These are phyloP conservation scores for Globisporangium viniferum DNA, from an alignment of 352 stramenopile genomes.

Conservation along the genomic window DNA sequence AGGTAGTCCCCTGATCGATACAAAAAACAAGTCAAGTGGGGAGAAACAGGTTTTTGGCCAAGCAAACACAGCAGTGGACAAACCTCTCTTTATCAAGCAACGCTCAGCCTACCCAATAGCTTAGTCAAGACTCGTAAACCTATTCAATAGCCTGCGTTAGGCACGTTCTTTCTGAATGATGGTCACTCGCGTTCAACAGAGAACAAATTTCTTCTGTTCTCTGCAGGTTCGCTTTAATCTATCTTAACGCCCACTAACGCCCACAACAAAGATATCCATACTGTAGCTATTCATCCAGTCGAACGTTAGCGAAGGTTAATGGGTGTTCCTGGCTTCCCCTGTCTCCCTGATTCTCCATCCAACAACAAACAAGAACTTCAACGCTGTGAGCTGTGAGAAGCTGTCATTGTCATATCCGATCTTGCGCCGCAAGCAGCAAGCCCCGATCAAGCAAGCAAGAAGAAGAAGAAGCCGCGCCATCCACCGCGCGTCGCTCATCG, in stretches of 20 bases:
- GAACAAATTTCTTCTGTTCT: conserved; percentile 5
- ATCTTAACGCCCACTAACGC: conserved; percentile 21
- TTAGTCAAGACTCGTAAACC: no score
- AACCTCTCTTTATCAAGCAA: no score
- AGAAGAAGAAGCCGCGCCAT: conserved; percentile 6
- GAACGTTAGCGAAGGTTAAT: conserved; percentile 12
- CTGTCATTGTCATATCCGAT: conserved; percentile 16
- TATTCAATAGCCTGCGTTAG: not conserved
- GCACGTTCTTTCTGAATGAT: conserved; percentile 1
- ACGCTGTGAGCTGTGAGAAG: not conserved
- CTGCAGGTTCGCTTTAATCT: conserved; percentile 9
- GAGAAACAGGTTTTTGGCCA: no score
- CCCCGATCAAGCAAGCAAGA: not conserved
- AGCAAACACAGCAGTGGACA: no score
- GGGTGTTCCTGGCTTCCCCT: conserved; percentile 9
- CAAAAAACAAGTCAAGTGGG: no score
- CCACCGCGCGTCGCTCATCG: not conserved
- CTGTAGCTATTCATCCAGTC: not conserved
- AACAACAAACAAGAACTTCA: conserved; percentile 20
- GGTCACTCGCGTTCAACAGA: not conserved
- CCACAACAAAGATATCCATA: not conserved
- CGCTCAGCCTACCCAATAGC: no score
- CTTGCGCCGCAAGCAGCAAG: conserved; percentile 16
- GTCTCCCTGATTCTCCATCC: not conserved
- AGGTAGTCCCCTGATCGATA: no score